Percentiles rank a stretch among this genome's conserved stretches.
Evolutionary conservation across 805 yeast species (phyloP).

Genomic region (Kodamaea leandrae): DNA sequence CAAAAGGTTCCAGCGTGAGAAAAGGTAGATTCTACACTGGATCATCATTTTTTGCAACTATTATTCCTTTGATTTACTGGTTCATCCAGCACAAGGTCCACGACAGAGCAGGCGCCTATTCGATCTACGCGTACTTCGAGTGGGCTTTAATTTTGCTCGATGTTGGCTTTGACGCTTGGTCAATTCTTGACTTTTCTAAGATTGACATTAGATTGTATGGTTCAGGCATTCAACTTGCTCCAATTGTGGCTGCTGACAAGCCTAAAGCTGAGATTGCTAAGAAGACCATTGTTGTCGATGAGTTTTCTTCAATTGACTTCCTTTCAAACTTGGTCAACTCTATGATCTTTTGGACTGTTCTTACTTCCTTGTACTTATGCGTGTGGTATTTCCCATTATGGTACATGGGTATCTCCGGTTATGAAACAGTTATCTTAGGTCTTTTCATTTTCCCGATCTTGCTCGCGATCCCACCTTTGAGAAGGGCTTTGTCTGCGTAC

Average conservation of each 20-base stretch:
- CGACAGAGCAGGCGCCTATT: slow-evolving; percentile 88
- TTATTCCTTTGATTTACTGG: slow-evolving; percentile 82
- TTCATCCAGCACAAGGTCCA: slow-evolving; percentile 93
- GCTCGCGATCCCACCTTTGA: slow-evolving; percentile 40
- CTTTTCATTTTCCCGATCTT: slow-evolving; percentile 59
- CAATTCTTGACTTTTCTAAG: slow-evolving; percentile 64
- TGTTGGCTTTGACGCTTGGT: slow-evolving; percentile 78
- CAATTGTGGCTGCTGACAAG: slow-evolving; percentile 1
- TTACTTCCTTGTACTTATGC: slow-evolving; percentile 77
- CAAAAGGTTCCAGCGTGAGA: slow-evolving; percentile 43
- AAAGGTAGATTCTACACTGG: slow-evolving; percentile 54
- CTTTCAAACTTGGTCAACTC: slow-evolving; percentile 56
- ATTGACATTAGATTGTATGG: slow-evolving; percentile 49
- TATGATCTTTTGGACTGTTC: slow-evolving; percentile 79
- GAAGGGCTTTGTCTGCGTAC: slow-evolving; percentile 33
- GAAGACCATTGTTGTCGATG: slow-evolving; percentile 15
- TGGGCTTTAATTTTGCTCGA: slow-evolving; percentile 88
- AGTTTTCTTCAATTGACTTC: slow-evolving; percentile 36
- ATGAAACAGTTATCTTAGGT: slow-evolving; percentile 65
- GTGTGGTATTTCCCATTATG: slow-evolving; percentile 98
- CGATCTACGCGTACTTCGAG: slow-evolving; percentile 90
- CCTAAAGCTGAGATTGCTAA: not conserved
- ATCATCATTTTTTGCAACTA: slow-evolving; percentile 60
- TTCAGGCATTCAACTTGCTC: slow-evolving; percentile 18
- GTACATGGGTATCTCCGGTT: slow-evolving; percentile 97